Evolutionary conservation across 2,329 filamentous ascomycete species (phyloP), one percentile per base, ranked within the genome.

Genomic region (Bretziella fagacearum): DNA sequence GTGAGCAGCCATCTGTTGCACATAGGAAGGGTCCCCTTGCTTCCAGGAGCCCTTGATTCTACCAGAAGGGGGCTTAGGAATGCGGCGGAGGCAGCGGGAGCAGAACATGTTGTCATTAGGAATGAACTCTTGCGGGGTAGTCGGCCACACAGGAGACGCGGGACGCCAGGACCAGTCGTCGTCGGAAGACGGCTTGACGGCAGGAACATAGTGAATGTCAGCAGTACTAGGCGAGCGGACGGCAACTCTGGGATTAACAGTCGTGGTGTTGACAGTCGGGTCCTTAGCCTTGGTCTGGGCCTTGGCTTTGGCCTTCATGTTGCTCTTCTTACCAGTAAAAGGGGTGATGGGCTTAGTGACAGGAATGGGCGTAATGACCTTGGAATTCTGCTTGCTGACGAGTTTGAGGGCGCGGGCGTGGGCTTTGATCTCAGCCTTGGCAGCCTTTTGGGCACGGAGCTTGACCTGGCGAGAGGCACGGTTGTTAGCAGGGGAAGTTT

Each of bases 11-110:
- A 47, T 35, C 33, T 51, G 49, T 11, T 41, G 39, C 17, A 20
- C 25, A 23, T 17, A 39, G 29, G 17, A 22, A 11, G 49, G 49
- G 20, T 35, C 45, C 4, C 32, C 35, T 15, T 25, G 13, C 33
- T 41, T 47, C 13, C 22, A 13, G 10, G 36, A 30, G n/a, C 20
- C 20, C 41, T 49, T 51, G 32, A 35, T 10, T 10, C 17, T 43
- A 6, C 40, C 32, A 10, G 22, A 18, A n/a, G 40, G 39, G 8
- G 17, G 13, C 32, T 44, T 35, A 10, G 47, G 46, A 10, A 39
- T 41, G 18, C 47, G 42, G 15, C 47, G 47, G 43, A 51, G 39
- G 26, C 47, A 49, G 42, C 43, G 39, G 11, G 46, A 49, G 30
- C 50, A 49, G 43, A 49, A 48, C 43, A 51, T 46, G 37, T 36